Evolutionary conservation across 1,284 basidiomycete species (phyloP), one percentile per base, ranked within the genome.

Genomic region (Marasmius oreades): DNA sequence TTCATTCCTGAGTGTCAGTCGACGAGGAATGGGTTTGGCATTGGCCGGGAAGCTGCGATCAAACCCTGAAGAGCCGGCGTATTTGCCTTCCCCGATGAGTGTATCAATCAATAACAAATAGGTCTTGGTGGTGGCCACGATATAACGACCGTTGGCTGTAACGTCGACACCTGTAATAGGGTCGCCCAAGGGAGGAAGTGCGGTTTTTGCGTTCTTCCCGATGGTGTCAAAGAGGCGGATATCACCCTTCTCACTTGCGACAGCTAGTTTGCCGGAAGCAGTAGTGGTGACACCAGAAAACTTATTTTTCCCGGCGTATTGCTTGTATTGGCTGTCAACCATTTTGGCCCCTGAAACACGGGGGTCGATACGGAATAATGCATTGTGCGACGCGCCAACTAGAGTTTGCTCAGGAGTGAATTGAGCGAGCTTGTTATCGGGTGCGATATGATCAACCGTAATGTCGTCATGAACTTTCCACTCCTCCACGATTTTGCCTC

Each of bases 121-220:
- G 5, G 89, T 95, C 76, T 92, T 92, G 64, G 94, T 98, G 31
- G 97, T 99, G 6, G 95, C 97, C 31, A 99, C 91, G 57, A 99
- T 85, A 82, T 90, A 99, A 54, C 95, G 86, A 36, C 97, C 97
- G 69, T 94, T 88, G 16, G 93, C 88, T 2, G 95, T 95, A 7
- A 95, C 93, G 72, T 99, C 97, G 51, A 99, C 83, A 31, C 96
- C 96, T 52, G 93, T 72, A 66, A 99, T 98, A 43, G 96, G 93
- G 72, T 98, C 95, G 26, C 97, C 95, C 26, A 98, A 80, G 33
- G 95, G 92, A 24, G 96, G 94, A 48, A 99, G 76, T n/a, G 95
- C 94, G 20, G 97, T 99, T 84, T 99, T 99, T 34, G 97, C 97
- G 66, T 95, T 99, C 83, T 98, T 99, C 48, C 97, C 97, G 63